Conservation (phyloP, 2,329 filamentous ascomycete genomes). For the Claviceps humidiphila region DNA sequence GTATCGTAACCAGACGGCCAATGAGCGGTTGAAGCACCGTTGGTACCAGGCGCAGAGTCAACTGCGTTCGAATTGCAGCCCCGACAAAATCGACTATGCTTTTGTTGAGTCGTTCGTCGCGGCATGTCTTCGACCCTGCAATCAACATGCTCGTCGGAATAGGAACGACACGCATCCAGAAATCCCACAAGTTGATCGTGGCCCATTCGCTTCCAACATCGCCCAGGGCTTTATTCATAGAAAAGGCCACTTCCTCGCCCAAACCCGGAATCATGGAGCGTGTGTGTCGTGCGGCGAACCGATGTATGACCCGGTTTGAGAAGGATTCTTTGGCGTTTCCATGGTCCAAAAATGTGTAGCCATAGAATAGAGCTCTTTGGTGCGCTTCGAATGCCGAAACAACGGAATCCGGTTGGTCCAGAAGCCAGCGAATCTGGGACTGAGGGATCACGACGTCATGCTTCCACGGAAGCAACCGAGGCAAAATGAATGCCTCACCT, state of each 20-base stretch:
- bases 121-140: constrained; percentile 24
- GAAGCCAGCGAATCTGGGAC: constrained; percentile 30
- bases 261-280: constrained; percentile 25
- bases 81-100: constrained; percentile 36
- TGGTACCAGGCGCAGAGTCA: constrained; percentile 33
- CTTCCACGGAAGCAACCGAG: constrained; percentile 25
- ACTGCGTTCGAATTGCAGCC: constrained; percentile 30
- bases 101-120: constrained; percentile 31
- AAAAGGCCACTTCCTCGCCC: constrained; percentile 25
- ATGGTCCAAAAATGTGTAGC: constrained; percentile 30
- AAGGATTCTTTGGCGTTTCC: constrained; percentile 23
- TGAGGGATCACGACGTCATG: constrained; percentile 31
- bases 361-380: constrained; percentile 21
- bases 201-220: constrained; percentile 23
- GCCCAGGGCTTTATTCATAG: constrained; percentile 22
- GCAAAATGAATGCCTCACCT: constrained; percentile 27
- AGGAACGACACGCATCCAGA: constrained; percentile 29
- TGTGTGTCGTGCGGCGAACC: constrained; percentile 28
- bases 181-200: constrained; percentile 30
- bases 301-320: constrained; percentile 29
- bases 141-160: constrained; percentile 30
- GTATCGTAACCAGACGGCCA: constrained; percentile 29
- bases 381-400: constrained; percentile 29
- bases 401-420: constrained; percentile 31
- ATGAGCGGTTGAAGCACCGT: constrained; percentile 35